Base-by-base conservation (phyloP, 1,139 yeast species). In the Candida buenavistaensis region DNA sequence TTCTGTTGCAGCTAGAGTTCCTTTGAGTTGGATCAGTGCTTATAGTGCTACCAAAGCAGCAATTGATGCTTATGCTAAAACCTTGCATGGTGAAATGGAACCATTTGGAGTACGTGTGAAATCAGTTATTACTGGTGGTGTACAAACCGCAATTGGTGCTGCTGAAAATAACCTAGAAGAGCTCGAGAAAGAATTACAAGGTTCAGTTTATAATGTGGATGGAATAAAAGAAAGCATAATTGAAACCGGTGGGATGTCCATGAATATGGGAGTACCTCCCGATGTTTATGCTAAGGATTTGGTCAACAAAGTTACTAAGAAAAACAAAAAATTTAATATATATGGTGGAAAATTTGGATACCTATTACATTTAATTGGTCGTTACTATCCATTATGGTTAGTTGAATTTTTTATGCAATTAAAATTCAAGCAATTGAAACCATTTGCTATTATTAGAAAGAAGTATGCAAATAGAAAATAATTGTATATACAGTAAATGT, bases 1-100 rank as follows among this genome's bases (percentile, higher is more conserved):
- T 11, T 64, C 70, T 2, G 60, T 64, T 8, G 66, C 71, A 12
- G 61, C 59, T 2, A 38, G 64, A 10, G 58, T 55, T 3, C 70
- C 72, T 3, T 52, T 66, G 32, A 43, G 68, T 6, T 67, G 71
- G 69, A 45, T 51, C 0, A 43, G 59, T 11, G 52, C 52, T 13
- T 67, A 66, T 44, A 54, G 60, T 40, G 52, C 71, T 4, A 57
- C 69, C 26, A 66, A 67, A 41, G 88, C 94, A 2, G 94, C 94
- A 1, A 75, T 86, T 37, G 87, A 82, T 50, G 80, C 75, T 40
- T 86, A 80, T 53, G 84, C 87, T 1, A 69, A 75, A 34, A 71
- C 72, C 2, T 63, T 85, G 37, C 75, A 82, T 31, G 52, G 82
- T 21, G 95, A 86, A 57, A 54, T 86, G 60, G 46, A 48, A 35